Evolutionary conservation across 2,329 filamentous ascomycete genomes (phyloP).

Genomic region (Trichophyton benhamiae): DNA sequence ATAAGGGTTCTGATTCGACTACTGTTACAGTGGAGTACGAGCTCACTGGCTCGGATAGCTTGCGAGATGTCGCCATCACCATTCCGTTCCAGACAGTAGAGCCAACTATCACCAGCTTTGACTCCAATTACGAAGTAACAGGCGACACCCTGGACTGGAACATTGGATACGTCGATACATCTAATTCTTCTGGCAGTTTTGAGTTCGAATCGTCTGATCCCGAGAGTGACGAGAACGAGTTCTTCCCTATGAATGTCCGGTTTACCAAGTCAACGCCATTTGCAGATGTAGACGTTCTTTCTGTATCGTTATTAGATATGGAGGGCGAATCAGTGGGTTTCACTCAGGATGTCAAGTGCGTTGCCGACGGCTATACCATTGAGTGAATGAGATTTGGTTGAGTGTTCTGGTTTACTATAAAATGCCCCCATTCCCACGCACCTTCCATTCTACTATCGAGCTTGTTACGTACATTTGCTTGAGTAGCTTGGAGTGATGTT

Average conservation of each 20-base stretch:
- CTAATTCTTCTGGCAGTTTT: conserved; percentile 73
- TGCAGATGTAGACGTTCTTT: conserved; percentile 72
- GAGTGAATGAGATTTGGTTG: conserved; percentile 21
- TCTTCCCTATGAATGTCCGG: conserved; percentile 91
- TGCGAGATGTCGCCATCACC: conserved; percentile 73
- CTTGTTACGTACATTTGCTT: background rate
- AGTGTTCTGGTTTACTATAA: background rate
- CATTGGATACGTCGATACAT: conserved; percentile 71
- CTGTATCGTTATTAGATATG: conserved; percentile 34
- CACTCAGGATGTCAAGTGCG: conserved; percentile 35
- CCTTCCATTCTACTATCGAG: background rate
- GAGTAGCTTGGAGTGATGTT: background rate
- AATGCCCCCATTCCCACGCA: background rate
- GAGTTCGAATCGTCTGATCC: conserved; percentile 86
- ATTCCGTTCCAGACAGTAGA: conserved; percentile 81
- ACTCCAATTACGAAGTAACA: conserved; percentile 85
- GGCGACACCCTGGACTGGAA: conserved; percentile 91
- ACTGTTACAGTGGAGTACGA: conserved; percentile 95
- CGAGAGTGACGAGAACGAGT: conserved; percentile 78
- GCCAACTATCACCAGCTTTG: conserved; percentile 81
- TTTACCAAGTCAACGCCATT: conserved; percentile 81
- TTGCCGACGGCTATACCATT: conserved; percentile 35
- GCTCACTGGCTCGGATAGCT: conserved; percentile 62
- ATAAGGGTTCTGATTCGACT: conserved; percentile 69
- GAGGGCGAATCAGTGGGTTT: conserved; percentile 34